Percentiles rank a stretch among this genome's conserved stretches.
These are phyloP conservation scores for Stephanodiscus triporus DNA, from an alignment of 108 stramenopile genomes.

Conservation along the genomic window DNA sequence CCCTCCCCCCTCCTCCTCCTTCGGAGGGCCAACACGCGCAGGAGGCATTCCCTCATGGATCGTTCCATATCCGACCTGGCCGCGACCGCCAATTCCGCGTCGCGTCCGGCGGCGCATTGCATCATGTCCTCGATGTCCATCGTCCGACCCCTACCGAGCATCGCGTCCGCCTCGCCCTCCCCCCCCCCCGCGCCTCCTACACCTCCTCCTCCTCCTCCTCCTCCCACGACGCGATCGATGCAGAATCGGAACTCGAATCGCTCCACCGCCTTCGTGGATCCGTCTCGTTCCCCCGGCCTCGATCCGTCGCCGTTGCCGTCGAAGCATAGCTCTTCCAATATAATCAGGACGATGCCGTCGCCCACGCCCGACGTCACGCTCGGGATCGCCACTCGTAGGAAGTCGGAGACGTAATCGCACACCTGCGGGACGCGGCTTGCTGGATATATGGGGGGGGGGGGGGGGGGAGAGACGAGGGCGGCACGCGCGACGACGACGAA, in stretches of 20 bases:
- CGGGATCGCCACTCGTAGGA: slow-evolving; percentile 49
- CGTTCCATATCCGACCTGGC: slow-evolving; percentile 35
- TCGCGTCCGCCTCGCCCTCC: no score
- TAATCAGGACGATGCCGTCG: slow-evolving; percentile 39
- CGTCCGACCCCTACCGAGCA: background rate
- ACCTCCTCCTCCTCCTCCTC: background rate
- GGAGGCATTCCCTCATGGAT: slow-evolving; percentile 42
- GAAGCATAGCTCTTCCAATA: slow-evolving; percentile 31
- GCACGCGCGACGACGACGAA: background rate
- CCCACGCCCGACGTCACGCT: slow-evolving; percentile 28
- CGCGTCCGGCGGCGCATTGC: slow-evolving; percentile 12
- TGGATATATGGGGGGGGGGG: background rate
- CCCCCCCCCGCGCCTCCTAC: background rate
- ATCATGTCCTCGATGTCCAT: slow-evolving; percentile 12
- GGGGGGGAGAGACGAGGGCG: background rate
- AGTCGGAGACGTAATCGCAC: slow-evolving; percentile 41
- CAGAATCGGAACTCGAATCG: slow-evolving; percentile 47
- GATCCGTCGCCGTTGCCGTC: slow-evolving; percentile 2
- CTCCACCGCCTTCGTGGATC: slow-evolving; percentile 37
- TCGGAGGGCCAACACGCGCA: slow-evolving; percentile 31
- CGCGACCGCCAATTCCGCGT: slow-evolving; percentile 29
- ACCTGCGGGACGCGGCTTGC: slow-evolving; percentile 43
- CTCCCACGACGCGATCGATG: slow-evolving; percentile 25
- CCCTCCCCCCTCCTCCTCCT: slow-evolving; percentile 23
- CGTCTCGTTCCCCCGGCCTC: slow-evolving; percentile 18